Evolutionary conservation across 2,329 filamentous ascomycete species (phyloP).

Genomic region (Incumbomyces delicatus): DNA sequence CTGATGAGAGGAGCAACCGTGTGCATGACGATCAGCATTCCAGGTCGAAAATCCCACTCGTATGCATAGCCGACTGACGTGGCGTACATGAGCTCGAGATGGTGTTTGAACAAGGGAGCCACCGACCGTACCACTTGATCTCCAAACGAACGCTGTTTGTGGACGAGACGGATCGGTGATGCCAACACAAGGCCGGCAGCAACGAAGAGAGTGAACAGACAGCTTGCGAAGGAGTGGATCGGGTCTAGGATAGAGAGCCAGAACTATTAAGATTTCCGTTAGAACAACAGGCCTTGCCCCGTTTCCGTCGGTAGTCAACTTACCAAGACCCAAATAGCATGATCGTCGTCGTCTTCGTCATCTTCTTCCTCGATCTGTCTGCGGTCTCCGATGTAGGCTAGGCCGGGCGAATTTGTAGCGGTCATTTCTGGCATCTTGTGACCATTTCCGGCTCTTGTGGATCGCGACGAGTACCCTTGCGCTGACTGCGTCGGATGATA

Average conservation of each 20-base stretch:
- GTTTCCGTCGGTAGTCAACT: too few species aligned
- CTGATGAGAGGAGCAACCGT: slow-evolving; percentile 48
- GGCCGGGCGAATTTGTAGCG: not conserved
- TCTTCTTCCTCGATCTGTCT: slow-evolving; percentile 17
- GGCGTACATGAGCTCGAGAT: slow-evolving; percentile 19
- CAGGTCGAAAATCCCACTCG: slow-evolving; percentile 26
- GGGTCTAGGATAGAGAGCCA: slow-evolving; percentile 37
- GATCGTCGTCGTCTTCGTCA: slow-evolving; percentile 22
- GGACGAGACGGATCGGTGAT: slow-evolving; percentile 46
- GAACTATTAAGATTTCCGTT: too few species aligned
- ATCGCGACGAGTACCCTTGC: slow-evolving; percentile 21
- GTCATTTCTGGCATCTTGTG: slow-evolving; percentile 13
- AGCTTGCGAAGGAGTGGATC: slow-evolving; percentile 44
- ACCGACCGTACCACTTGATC: slow-evolving; percentile 17
- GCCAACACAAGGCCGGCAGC: slow-evolving; percentile 42
- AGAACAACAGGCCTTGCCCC: too few species aligned
- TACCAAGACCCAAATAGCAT: slow-evolving; percentile 38
- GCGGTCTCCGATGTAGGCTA: slow-evolving; percentile 1
- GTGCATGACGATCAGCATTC: slow-evolving; percentile 43
- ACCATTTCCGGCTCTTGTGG: slow-evolving; percentile 23
- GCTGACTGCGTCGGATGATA: slow-evolving; percentile 1
- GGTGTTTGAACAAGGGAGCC: slow-evolving; percentile 17
- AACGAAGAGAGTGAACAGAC: slow-evolving; percentile 45
- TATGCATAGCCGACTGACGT: slow-evolving; percentile 21
- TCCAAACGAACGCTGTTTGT: slow-evolving; percentile 31